These are phyloP conservation scores for Aegilops speltoides DNA, from an alignment of 176 grass and related monocot genomes.

Conservation along the genomic window DNA sequence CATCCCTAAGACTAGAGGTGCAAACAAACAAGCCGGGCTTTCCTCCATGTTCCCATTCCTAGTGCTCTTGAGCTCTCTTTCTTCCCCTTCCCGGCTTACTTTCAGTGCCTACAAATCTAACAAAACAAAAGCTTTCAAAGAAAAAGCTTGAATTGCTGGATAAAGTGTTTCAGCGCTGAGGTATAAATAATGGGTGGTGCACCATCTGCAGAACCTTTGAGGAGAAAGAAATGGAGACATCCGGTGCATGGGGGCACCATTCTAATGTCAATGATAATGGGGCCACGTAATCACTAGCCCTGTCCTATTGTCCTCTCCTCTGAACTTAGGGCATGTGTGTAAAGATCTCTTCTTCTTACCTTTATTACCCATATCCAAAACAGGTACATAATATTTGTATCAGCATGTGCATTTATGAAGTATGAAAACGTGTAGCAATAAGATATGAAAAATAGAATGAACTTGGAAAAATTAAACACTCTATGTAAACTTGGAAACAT, in stretches of 20 bases:
- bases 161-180: neutral
- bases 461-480: neutral
- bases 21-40: neutral
- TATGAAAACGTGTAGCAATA: neutral
- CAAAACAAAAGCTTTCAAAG: neutral
- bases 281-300: neutral
- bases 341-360: neutral
- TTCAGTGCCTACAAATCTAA: neutral
- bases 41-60: conserved; percentile 50
- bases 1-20: conserved; percentile 13
- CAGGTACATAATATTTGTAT: neutral
- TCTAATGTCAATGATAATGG: neutral
- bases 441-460: neutral
- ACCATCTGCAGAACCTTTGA: neutral
- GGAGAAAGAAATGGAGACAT: neutral
- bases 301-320: conserved; percentile 1
- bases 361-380: neutral
- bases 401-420: neutral
- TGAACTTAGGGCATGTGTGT: conserved; percentile 11
- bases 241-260: neutral
- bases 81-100: conserved; percentile 36
- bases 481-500: neutral
- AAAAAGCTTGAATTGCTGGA: neutral
- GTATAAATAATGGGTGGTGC: conserved; percentile 1
- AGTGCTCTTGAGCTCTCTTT: conserved; percentile 33